Base-by-base conservation (phyloP, 2,329 filamentous ascomycete species). In the Cephalotrichum gorgonifer region DNA sequence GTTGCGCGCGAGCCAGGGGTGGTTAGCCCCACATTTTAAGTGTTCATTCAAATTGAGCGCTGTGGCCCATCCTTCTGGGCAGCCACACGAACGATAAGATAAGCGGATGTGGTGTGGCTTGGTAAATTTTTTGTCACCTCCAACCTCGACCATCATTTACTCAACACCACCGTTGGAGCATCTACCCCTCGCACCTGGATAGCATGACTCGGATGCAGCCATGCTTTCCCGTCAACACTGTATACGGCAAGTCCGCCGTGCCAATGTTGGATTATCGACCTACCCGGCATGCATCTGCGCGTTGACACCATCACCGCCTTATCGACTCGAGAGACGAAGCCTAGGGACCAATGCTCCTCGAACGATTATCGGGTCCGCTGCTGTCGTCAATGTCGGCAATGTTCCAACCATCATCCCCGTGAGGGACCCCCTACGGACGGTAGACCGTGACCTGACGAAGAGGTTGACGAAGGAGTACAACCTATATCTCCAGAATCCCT, bases 401-500 rank as follows among this genome's bases (percentile, higher is more conserved):
- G 28, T 41, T 14, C 46, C 46, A 2, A 48, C 46, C 6, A n/a
- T 48, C 14, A 25, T 48, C 12, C 25, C 25, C 17, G 22, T 30
- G 8, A 48, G 31, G 38, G 38, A 30, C 46, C 17, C 43, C 2
- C 14, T 22, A 8, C 43, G 33, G 23, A 7, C 14, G 8, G 15
- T 17, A 12, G 43, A 33, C 14, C 26, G 23, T 9, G 17, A 28
- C 5, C 11, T 17, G 26, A 14, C 43, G 15, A 42, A 31, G 38
- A 48, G 43, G 17, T 25, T 48, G 30, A 31, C 25, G 4, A 25
- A 30, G n/a, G 46, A 48, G 22, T 48, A 43, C 38, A 27, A 31
- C 6, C 12, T 74, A 43, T 79, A 77, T 64, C 62, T 88, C 50
- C 65, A 73, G 17, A 89, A 96, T 61, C 86, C 86, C 1, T 72